These are phyloP conservation scores for Venturia asperata DNA, from an alignment of 2,329 filamentous ascomycete genomes.

Conservation along the genomic window DNA sequence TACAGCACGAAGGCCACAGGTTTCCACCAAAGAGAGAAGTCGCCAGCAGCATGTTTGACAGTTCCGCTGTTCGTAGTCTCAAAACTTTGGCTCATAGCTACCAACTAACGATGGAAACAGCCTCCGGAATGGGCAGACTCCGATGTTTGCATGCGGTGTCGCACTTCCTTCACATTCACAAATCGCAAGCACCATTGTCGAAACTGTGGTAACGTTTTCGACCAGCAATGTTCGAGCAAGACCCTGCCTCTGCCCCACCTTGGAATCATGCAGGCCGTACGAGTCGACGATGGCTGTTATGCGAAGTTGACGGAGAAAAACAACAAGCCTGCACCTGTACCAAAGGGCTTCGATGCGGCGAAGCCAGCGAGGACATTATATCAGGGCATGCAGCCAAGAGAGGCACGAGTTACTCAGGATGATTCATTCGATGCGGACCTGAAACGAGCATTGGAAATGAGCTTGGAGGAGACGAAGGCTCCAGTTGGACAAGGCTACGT, in stretches of 20 bases:
- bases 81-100: conserved; percentile 17
- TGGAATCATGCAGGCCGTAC: conserved; percentile 81
- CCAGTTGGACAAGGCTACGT: conserved; percentile 65
- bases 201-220: conserved; percentile 97
- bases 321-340: conserved; percentile 34
- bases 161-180: conserved; percentile 91
- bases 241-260: conserved; percentile 81
- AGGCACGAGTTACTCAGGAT: conserved; percentile 64
- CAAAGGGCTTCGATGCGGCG: conserved; percentile 41
- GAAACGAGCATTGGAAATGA: conserved; percentile 92
- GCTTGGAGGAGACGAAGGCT: conserved; percentile 79
- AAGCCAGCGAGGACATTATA: conserved; percentile 53
- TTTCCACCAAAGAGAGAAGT: conserved; percentile 85
- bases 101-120: conserved; percentile 37
- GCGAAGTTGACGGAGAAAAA: conserved; percentile 75
- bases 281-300: conserved; percentile 95
- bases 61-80: conserved; percentile 66
- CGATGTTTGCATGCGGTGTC: conserved; percentile 96
- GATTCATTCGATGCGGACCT: conserved; percentile 92
- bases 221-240: conserved; percentile 90
- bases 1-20: conserved; percentile 78
- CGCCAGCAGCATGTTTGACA: conserved; percentile 96
- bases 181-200: conserved; percentile 98
- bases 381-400: conserved; percentile 67
- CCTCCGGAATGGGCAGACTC: conserved; percentile 97